Evolutionary conservation across 2,329 filamentous ascomycete genomes (phyloP), one percentile per base, ranked within the genome.

Genomic region (Metarhizium robertsii): DNA sequence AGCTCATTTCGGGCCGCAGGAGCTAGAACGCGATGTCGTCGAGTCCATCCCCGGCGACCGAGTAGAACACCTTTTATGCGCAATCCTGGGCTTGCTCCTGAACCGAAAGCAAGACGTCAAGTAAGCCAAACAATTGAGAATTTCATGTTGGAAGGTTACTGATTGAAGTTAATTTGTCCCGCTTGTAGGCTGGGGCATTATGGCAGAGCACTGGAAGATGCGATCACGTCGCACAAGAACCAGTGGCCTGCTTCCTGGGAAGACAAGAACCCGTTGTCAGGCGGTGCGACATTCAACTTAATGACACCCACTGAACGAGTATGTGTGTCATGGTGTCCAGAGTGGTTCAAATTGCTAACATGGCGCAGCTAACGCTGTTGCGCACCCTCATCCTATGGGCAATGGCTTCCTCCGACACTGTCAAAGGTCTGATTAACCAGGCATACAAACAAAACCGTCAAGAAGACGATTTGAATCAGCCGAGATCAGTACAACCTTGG

Each of bases 21-120:
- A 99, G 71, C 83, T 99, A 58, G 94, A 99, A 73, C 80, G 81
- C 69, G 94, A 94, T 53, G 82, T 96, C 53, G 83, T 86, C 58
- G 89, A 92, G 68, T 74, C 80, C 51, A 74, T 86, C 25, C 92
- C 92, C 2, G 90, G 91, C 64, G 86, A 95, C 65, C 86, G 92
- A 66, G 86, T 89, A 50, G 92, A 97, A 75, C 82, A 86, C 62
- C 84, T 99, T 57, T 78, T 99, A 30, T 99, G 95, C 76, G 91
- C 91, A 59, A 74, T 99, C 61, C 77, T 99, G 48, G 86, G 88
- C 36, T 78, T 99, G 64, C 83, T 96, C 55, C 79, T 99, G 66
- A 99, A 99, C 72, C 86, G 94, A 71, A 97, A 99, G 78, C 96
- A 99, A 70, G 92, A 96, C 74, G 89, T 97, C 69, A 96, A 99